Evolutionary conservation across 2,329 filamentous ascomycete species (phyloP).

Genomic region (Fusarium phyllophilum): DNA sequence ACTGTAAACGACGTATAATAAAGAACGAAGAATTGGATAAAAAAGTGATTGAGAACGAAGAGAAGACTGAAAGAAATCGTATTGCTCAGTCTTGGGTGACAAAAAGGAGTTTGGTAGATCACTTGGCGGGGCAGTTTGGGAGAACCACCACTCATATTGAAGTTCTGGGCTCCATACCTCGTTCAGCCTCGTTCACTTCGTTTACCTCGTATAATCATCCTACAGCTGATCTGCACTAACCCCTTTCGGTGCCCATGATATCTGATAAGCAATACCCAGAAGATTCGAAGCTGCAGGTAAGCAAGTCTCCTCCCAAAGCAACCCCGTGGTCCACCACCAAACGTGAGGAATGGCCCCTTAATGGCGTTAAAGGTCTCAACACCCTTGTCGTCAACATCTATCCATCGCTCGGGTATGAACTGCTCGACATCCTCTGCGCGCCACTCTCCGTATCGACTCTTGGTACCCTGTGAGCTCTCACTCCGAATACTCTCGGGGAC

Average conservation of each 20-base stretch:
- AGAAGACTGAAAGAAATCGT: background rate
- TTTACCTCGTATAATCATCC: background rate
- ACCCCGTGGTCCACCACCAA: background rate
- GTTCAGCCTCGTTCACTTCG: background rate
- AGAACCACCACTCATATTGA: background rate
- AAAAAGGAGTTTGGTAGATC: background rate
- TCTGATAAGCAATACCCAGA: background rate
- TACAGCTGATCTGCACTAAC: background rate
- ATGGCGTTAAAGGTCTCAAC: background rate
- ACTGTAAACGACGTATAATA: rapidly evolving
- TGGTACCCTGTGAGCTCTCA: background rate
- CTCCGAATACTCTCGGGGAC: background rate
- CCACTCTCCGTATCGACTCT: background rate
- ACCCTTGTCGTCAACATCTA: background rate
- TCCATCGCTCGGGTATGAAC: background rate
- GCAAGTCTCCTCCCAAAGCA: background rate
- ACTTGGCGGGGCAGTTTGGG: background rate
- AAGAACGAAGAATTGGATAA: background rate
- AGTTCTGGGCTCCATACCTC: background rate
- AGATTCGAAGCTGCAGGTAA: background rate
- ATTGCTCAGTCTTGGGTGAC: rapidly evolving
- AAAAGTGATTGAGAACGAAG: background rate
- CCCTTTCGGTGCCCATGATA: background rate
- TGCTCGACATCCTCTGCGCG: background rate
- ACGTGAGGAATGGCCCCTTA: background rate